phyloP scores from a whole-genome alignment of 1,139 yeast genomes.

The Suhomyces bokatorum region DNA sequence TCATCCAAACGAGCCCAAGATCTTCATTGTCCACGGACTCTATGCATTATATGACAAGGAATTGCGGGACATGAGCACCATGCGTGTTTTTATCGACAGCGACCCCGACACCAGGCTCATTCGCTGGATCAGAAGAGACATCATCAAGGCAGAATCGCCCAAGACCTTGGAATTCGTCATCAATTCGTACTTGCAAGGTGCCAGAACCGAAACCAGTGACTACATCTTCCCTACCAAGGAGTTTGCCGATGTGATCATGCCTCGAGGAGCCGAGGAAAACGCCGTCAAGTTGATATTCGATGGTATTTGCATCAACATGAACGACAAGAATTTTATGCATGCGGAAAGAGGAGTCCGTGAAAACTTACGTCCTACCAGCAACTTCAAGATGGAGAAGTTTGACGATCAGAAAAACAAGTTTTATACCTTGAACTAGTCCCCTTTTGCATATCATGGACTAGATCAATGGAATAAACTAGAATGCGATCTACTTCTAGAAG shows the following conservation, averaged over 20 bases:
- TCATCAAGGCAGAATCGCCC: slow-evolving; percentile 19
- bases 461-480: background rate
- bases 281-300: slow-evolving; percentile 74
- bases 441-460: background rate
- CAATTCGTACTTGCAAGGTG: slow-evolving; percentile 58
- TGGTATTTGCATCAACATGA: slow-evolving; percentile 52
- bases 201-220: slow-evolving; percentile 77
- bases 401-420: slow-evolving; percentile 52
- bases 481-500: too few species aligned
- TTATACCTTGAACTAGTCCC: slow-evolving; percentile 42
- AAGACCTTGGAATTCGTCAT: slow-evolving; percentile 51
- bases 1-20: slow-evolving; percentile 24
- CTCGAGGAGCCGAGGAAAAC: slow-evolving; percentile 64
- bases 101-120: slow-evolving; percentile 84
- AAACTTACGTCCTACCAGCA: slow-evolving; percentile 27
- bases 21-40: slow-evolving; percentile 71
- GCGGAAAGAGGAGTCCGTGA: slow-evolving; percentile 15
- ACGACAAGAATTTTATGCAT: slow-evolving; percentile 31
- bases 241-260: slow-evolving; percentile 79
- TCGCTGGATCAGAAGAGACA: slow-evolving; percentile 63
- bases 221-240: slow-evolving; percentile 76
- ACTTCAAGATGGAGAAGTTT: slow-evolving; percentile 41
- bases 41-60: slow-evolving; percentile 72
- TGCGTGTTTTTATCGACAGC: slow-evolving; percentile 78
- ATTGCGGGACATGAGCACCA: slow-evolving; percentile 57